Evolutionary conservation across 768 basidiomycete species (phyloP).

Genomic region (Trametopsis cervina): DNA sequence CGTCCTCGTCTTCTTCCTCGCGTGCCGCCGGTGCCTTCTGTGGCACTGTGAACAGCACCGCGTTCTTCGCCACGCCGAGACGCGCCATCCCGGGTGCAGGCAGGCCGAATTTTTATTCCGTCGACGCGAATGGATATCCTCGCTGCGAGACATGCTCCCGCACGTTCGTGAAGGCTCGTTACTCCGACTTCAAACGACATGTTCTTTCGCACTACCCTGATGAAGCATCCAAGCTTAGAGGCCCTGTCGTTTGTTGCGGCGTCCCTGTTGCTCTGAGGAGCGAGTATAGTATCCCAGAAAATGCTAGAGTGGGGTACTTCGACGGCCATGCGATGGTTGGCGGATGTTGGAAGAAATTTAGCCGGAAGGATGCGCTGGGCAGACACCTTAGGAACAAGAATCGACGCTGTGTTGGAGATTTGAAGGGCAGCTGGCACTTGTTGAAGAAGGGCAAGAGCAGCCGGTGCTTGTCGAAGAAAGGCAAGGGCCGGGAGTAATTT

Average conservation of each 20-base stretch:
- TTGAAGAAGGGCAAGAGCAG: no score
- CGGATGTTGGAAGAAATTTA: conserved; percentile 12
- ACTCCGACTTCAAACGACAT: not conserved
- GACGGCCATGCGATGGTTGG: conserved; percentile 13
- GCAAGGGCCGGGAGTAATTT: no score
- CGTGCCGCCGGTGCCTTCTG: no score
- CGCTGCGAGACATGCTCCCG: no score
- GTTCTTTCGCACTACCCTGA: not conserved
- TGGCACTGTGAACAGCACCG: no score
- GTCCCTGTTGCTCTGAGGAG: not conserved
- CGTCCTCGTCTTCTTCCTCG: no score
- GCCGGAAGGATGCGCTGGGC: conserved; percentile 13
- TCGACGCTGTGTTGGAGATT: not conserved
- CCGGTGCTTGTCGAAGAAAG: no score
- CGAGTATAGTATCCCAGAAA: not conserved
- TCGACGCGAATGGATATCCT: no score
- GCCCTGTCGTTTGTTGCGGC: not conserved
- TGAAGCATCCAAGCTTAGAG: no score
- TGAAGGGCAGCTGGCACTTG: not conserved
- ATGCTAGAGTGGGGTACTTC: not conserved
- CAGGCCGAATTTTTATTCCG: no score
- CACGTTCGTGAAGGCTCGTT: not conserved
- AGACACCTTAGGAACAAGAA: conserved; percentile 11
- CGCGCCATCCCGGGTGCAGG: no score
- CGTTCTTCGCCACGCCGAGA: no score